These are phyloP conservation scores for Penicillium pulvis DNA, from an alignment of 495 filamentous ascomycete genomes.

Conservation along the genomic window DNA sequence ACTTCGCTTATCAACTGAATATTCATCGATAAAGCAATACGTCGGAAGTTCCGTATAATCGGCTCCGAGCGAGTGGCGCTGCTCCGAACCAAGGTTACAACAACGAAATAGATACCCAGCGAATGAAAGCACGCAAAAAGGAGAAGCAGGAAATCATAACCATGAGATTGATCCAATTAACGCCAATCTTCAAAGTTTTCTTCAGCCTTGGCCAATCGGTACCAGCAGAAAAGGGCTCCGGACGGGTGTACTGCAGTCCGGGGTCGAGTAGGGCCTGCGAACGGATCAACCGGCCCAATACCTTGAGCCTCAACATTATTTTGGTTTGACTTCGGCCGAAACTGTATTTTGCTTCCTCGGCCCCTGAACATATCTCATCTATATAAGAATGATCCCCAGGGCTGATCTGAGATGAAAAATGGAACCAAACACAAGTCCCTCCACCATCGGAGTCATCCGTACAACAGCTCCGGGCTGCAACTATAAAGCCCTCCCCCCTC, in stretches of 20 bases:
- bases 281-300: background rate
- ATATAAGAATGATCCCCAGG: slow-evolving; percentile 3
- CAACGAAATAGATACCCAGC: background rate
- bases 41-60: background rate
- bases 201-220: slow-evolving; percentile 6
- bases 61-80: slow-evolving; percentile 15
- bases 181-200: background rate
- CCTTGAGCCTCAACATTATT: background rate
- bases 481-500: no score
- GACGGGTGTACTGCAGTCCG: slow-evolving; percentile 9
- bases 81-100: slow-evolving; percentile 12
- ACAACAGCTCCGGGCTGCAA: no score
- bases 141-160: background rate
- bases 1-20: no score
- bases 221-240: slow-evolving; percentile 6
- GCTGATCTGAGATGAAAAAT: background rate
- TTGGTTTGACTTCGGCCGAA: slow-evolving; percentile 14
- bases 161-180: background rate
- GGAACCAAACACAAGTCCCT: no score
- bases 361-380: background rate
- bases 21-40: no score
- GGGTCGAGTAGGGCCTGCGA: slow-evolving; percentile 8
- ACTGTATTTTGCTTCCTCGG: background rate
- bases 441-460: no score
- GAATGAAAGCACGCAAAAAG: background rate